These are phyloP conservation scores for Trichomonas tenax DNA, from an alignment of 208 protist genomes.

Conservation along the genomic window DNA sequence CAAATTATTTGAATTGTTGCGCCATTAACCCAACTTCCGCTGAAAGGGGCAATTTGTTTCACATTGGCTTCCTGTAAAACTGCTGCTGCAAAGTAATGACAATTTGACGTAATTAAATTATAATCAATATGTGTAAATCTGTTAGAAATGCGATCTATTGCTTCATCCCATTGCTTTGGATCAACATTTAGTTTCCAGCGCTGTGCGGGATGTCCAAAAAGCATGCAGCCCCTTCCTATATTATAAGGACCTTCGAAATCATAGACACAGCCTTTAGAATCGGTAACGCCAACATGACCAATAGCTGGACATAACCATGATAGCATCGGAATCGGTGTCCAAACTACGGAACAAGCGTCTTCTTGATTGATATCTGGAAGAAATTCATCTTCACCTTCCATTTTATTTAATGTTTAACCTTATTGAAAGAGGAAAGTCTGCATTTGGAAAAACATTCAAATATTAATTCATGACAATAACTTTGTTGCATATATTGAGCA, in stretches of 20 bases:
- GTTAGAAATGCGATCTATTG: background rate
- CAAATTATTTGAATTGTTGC: background rate
- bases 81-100: background rate
- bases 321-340: background rate
- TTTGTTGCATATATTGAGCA: too few species aligned
- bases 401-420: too few species aligned
- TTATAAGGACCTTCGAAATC: slow-evolving; percentile 10
- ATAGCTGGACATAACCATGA: background rate
- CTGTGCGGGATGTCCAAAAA: background rate
- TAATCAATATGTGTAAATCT: background rate
- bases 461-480: too few species aligned
- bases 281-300: background rate
- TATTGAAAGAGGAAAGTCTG: too few species aligned
- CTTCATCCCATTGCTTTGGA: background rate
- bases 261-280: background rate
- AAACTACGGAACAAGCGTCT: background rate
- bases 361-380: background rate
- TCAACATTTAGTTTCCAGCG: background rate
- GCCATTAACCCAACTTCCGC: background rate
- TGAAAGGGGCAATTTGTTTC: background rate
- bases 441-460: too few species aligned
- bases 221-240: background rate
- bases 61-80: background rate
- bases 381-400: background rate
- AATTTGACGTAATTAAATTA: background rate